Evolutionary conservation across 2,329 filamentous ascomycete species (phyloP), one percentile per base, ranked within the genome.

Genomic region (Lecanicillium sp.): DNA sequence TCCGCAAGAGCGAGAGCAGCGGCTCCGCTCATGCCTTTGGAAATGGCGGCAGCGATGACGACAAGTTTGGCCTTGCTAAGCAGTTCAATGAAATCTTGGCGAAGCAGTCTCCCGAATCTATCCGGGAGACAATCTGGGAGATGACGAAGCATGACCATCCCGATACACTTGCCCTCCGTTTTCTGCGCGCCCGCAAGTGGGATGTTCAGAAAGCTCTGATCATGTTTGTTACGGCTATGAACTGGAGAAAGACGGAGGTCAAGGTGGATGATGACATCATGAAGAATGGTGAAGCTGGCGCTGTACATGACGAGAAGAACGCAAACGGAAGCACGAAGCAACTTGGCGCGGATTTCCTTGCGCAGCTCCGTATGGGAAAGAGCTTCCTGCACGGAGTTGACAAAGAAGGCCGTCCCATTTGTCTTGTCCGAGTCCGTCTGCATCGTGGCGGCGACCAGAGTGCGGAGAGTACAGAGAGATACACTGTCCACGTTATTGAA

Each of bases 111-210:
- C 87, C 91, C 0, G 88, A 94, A 59, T 77, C 85, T 36, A 80
- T 98, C 55, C 81, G 90, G 44, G 73, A 76, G 14, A 84, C 90
- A 0, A 86, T 97, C 62, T 97, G 93, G 93, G 78, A 72, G 56
- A 95, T 96, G 89, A 80, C 91, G 50, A 98, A 97, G 72, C 85
- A 93, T 59, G 93, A 98, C 61, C 82, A 97, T 62, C 93, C 93
- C 0, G 93, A 98, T 67, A 86, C 84, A 2, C 72, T 94, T 15
- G 70, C 91, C 14, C 70, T 95, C 49, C 82, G 90, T 35, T 95
- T 95, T 66, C 72, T 95, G 49, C 77, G 90, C 44, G 90, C 90
- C n/a, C 78, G 90, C 38, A 95, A 95, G 68, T 98, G 93, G 93
- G 89, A 98, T 61, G 83, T 95, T 15, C 85, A 95, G 44, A 90